Base-by-base conservation (phyloP, 176 grass and related monocot species). In the Ananas comosus region DNA sequence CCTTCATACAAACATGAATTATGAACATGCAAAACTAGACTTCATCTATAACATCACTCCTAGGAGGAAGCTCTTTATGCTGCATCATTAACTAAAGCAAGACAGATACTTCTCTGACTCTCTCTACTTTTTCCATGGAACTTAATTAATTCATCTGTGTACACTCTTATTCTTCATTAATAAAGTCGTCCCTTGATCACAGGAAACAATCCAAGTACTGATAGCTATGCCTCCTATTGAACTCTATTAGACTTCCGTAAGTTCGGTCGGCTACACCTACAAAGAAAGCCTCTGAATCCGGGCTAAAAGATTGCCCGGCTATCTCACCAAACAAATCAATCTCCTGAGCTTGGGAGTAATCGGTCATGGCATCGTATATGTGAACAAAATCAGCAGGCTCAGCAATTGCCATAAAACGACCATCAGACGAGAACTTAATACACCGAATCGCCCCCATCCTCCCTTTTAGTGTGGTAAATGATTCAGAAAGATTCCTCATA, bases 281-380 rank as follows among this genome's bases (percentile, higher is more conserved):
- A 53, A 91, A 93, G 22, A 99, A 84, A 3, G 78, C 51, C 33
- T 99, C 85, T 1, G 86, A 90, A 72, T 99, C 94, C 0, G 89
- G 94, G 56, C 89, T 93, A 64, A 99, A 93, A 13, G 84, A 88
- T 18, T 87, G 74, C 53, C 94, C 94, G 14, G 89, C 89, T 75
- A 99, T 86, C 75, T 99, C 94, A 14, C 94, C 94, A 56, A 99
- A 99, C 75, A 99, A 99, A 76, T 99, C 94, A 23, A 99, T 67
- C 80, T 99, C 94, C 70, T 99, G 94, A 49, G 78, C 73, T 70
- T 65, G 86, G 29, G 84, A 81, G 69, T 93, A 99, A 23, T 84
- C 87, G 17, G 85, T 91, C 76, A 63, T 67, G 14, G 91, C 87
- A 2, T 99, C 84, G 2, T 79, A 99, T 18, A 99, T 64, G 59